phyloP scores from a whole-genome alignment of 2,329 filamentous ascomycete genomes.

The Aspergillus sp. region DNA sequence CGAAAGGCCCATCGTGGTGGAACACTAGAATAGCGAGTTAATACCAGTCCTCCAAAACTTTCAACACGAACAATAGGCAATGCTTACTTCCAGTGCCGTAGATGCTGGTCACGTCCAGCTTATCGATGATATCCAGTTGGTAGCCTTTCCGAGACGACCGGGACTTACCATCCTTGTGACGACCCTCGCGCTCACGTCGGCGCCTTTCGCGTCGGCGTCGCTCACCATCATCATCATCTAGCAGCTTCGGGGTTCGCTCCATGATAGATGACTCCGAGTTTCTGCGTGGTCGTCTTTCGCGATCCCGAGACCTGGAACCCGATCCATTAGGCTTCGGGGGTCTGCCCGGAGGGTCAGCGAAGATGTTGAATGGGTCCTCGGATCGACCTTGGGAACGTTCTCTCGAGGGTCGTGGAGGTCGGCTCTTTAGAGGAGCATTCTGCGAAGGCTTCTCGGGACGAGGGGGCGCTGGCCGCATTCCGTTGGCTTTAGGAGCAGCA shows the following conservation, averaged over 20 bases:
- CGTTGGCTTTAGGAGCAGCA: constrained; percentile 34
- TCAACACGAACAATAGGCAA: constrained; percentile 2
- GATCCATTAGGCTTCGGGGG: constrained; percentile 22
- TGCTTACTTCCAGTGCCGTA: constrained; percentile 85
- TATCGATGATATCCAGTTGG: constrained; percentile 84
- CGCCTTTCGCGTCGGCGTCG: constrained; percentile 50
- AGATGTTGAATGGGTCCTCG: constrained; percentile 48
- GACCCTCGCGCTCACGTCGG: constrained; percentile 51
- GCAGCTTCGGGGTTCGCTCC: constrained; percentile 49
- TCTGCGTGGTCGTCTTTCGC: constrained; percentile 51
- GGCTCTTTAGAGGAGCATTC: constrained; percentile 26
- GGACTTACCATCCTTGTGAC: constrained; percentile 41
- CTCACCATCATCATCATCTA: constrained; percentile 49
- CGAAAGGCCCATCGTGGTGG: constrained; percentile 96
- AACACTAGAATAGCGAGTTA: constrained; percentile 62
- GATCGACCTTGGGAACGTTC: constrained; percentile 25
- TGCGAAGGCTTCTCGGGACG: constrained; percentile 34
- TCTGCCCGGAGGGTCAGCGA: constrained; percentile 42
- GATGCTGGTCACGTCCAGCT: constrained; percentile 92
- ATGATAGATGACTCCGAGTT: constrained; percentile 66
- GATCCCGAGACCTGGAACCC: constrained; percentile 30
- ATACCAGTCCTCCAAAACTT: not conserved
- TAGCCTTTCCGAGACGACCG: constrained; percentile 42
- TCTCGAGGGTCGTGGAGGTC: constrained; percentile 22
- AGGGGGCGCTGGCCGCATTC: constrained; percentile 35